Percentiles rank a stretch among this genome's conserved stretches.
phyloP scores from a whole-genome alignment of 345 rosid species.

The Punica granatum region DNA sequence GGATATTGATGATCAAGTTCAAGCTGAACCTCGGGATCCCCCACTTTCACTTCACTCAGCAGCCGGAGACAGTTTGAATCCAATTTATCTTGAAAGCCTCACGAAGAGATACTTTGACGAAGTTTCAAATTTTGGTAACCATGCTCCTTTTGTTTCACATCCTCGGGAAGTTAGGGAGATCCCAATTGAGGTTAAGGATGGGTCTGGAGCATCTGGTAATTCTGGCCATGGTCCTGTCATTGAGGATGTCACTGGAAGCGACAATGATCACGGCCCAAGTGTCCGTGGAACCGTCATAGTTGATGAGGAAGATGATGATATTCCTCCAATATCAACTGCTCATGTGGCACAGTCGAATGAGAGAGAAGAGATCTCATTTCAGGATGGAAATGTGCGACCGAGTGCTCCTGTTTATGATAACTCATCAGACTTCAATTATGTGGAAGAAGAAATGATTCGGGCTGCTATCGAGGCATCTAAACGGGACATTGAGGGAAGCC shows the following conservation, averaged over 20 bases:
- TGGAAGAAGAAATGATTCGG: slow-evolving; percentile 94
- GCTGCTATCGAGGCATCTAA: slow-evolving; percentile 99
- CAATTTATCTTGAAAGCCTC: slow-evolving; percentile 40
- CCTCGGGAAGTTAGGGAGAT: slow-evolving; percentile 85
- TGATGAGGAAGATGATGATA: slow-evolving; percentile 50
- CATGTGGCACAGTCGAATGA: slow-evolving; percentile 19
- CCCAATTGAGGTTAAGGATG: slow-evolving; percentile 80
- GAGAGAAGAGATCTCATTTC: slow-evolving; percentile 15
- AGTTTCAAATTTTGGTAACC: slow-evolving; percentile 31
- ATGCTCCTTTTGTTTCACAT: slow-evolving; percentile 58
- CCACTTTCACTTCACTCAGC: slow-evolving; percentile 29
- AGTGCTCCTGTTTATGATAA: slow-evolving; percentile 37
- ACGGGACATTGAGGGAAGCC: slow-evolving; percentile 51
- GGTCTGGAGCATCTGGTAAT: slow-evolving; percentile 33
- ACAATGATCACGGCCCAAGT: slow-evolving; percentile 34
- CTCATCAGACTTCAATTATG: slow-evolving; percentile 52
- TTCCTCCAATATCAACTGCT: slow-evolving; percentile 25
- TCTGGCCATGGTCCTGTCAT: slow-evolving; percentile 54
- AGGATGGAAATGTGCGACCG: slow-evolving; percentile 21
- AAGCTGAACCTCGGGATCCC: slow-evolving; percentile 24
- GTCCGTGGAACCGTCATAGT: slow-evolving; percentile 46
- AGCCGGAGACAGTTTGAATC: slow-evolving; percentile 24
- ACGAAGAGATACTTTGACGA: slow-evolving; percentile 33
- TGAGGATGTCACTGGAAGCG: slow-evolving; percentile 73
- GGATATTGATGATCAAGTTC: slow-evolving; percentile 82